Evolutionary conservation across 2,329 filamentous ascomycete species (phyloP).

Genomic region (Calonectria fujianensis): DNA sequence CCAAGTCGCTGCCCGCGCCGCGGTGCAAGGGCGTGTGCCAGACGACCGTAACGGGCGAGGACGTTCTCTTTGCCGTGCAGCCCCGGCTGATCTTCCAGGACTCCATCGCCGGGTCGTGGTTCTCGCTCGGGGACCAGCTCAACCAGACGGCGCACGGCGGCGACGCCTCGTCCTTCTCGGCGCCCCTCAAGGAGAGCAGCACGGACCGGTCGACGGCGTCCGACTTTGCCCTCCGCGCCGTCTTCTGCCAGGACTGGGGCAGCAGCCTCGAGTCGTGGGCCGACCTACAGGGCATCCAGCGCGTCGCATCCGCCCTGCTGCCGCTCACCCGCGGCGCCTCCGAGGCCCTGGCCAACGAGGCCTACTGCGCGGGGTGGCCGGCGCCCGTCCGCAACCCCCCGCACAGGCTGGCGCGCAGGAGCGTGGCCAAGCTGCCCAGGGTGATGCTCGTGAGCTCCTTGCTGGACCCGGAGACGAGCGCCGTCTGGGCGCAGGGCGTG

Average conservation of each 20-base stretch:
- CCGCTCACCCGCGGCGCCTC: slow-evolving; percentile 46
- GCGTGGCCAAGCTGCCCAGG: slow-evolving; percentile 37
- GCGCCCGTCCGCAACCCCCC: slow-evolving; percentile 44
- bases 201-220: neutral
- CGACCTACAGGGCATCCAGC: slow-evolving; percentile 44
- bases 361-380: slow-evolving; percentile 50
- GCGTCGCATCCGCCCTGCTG: slow-evolving; percentile 38
- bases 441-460: slow-evolving; percentile 46
- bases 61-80: slow-evolving; percentile 47
- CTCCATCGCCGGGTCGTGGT: slow-evolving; percentile 42
- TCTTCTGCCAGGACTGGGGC: slow-evolving; percentile 52
- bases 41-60: slow-evolving; percentile 49
- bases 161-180: slow-evolving; percentile 48
- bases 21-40: slow-evolving; percentile 40
- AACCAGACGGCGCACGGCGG: slow-evolving; percentile 46
- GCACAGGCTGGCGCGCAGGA: slow-evolving; percentile 22
- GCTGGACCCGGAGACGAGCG: slow-evolving; percentile 49
- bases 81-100: slow-evolving; percentile 41
- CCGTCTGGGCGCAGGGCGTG: slow-evolving; percentile 48
- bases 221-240: slow-evolving; percentile 45
- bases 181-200: slow-evolving; percentile 25
- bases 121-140: slow-evolving; percentile 39
- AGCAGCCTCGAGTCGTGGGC: slow-evolving; percentile 39
- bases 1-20: slow-evolving; percentile 42
- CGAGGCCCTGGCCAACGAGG: slow-evolving; percentile 44